Base-by-base conservation (phyloP, 1,284 basidiomycete genomes). In the Naganishia sp. region DNA sequence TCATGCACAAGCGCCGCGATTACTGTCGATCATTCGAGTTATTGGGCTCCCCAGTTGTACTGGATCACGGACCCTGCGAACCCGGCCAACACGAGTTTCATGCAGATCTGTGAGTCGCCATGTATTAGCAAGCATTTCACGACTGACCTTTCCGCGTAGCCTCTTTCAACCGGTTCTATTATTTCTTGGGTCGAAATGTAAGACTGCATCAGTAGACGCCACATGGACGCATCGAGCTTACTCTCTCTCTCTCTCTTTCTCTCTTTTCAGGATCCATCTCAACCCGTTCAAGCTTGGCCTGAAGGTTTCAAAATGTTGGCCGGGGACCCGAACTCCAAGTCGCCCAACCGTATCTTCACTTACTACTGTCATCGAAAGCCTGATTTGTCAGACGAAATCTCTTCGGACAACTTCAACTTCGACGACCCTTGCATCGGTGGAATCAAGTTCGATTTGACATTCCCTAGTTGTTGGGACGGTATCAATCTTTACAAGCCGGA, bases 391-490 rank as follows among this genome's bases (percentile, higher is more conserved):
- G 64, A 56, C 13, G 53, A 66, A 13, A 48, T 66, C 39, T 4
- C 45, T 15, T 15, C 52, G 23, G 55, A 64, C 39, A 64, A 65
- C 33, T 66, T 63, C 52, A 66, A 66, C 52, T 66, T 66, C 44
- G 46, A 53, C 42, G 57, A 59, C 33, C 49, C 55, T 15, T 66
- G 65, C 39, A 75, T 78, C 15, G 68, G 74, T 36, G 79, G 79
- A 50, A 74, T 81, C 70, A 72, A 80, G 57, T 75, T 77, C 23
- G 79, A 80, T 65, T 73, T 81, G 55, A 59, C 43, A 28, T 63
- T 68, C 44, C 66, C 66, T 16, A 43, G 70, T 72, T 68, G 66
- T 71, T 83, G 82, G 82, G 80, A 82, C 63, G 82, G 82, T 33
- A 71, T 75, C 49, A 77, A 82, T 69, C 69, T 75, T 31, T 76